Base-by-base conservation (phyloP, 2,329 filamentous ascomycete species). In the Xylariaceae sp. region DNA sequence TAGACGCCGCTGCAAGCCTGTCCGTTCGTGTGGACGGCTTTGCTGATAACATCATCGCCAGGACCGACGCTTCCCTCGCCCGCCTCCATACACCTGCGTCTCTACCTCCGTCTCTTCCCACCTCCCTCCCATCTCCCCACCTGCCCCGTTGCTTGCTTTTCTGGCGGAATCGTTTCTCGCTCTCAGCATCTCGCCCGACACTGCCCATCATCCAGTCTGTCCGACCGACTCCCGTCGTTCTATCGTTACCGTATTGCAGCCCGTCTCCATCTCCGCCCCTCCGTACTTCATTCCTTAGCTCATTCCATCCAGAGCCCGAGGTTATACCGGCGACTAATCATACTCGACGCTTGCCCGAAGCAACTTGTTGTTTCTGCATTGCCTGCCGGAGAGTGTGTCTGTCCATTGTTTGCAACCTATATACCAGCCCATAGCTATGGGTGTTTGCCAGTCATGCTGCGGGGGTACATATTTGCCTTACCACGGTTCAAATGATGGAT, bases 381-480 rank as follows among this genome's bases (percentile, higher is more conserved):
- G 12, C 40, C 30, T 34, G 36, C 36, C 40, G 43, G 22, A 3
- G 32, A 16, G 40, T 45, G 44, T 36, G 36, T 21, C 32, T 45
- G 37, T 47, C 40, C 47, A 53, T 52, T 45, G 52, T 47, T n/a
- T 39, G 47, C 18, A 50, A 40, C 41, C 26, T 22, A 5, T 22
- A 57, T 34, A 52, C 42, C 57, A 44, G 53, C 56, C 59, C 57
- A 55, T 61, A 57, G 61, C 62, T 49, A 69, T 69, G 67, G 67
- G 67, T 65, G 65, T 59, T 61, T 70, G 68, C 61, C 66, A 67
- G 61, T 69, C 67, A 59, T 69, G 69, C 58, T 71, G 68, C 63
- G 65, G 68, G 67, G 68, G 69, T 70, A 68, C 16, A 51, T 47
- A 57, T 40, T 19, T 29, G 21, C 37, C 40, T 44, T 54, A 48